Percentiles rank a stretch among this genome's conserved stretches.
Conservation (phyloP, 495 filamentous ascomycete genomes). For the Lindgomyces ingoldianus region DNA sequence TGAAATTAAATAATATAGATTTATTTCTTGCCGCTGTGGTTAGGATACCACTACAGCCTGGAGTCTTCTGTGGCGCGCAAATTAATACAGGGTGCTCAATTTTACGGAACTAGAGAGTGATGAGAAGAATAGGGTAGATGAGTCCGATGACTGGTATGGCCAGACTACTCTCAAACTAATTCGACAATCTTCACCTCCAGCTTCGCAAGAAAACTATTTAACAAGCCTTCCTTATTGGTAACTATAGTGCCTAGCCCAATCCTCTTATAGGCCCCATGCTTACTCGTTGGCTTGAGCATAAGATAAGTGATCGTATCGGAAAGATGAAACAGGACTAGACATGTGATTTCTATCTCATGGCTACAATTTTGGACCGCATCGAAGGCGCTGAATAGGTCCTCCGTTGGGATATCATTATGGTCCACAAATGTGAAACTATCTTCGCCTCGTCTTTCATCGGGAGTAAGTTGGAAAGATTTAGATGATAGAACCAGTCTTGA, state of each 20-base stretch:
- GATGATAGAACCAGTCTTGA: neutral
- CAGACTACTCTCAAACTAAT: neutral
- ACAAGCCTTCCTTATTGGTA: neutral
- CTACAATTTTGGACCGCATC: neutral
- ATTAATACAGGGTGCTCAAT: no score
- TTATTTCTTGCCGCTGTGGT: no score
- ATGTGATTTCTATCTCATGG: neutral
- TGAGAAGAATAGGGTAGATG: no score
- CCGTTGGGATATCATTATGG: neutral
- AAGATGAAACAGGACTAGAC: constrained; percentile 2
- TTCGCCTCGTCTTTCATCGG: neutral
- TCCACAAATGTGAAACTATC: neutral
- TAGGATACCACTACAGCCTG: no score
- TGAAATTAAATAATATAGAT: no score
- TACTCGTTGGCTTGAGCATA: neutral
- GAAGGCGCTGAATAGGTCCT: neutral
- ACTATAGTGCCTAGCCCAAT: neutral
- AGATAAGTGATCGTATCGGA: neutral
- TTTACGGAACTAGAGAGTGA: no score
- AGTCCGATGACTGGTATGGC: neutral
- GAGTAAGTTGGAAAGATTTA: neutral
- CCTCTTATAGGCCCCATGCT: neutral
- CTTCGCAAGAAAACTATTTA: neutral
- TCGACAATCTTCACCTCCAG: neutral
- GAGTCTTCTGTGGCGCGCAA: no score